A percentile compares a stretch with the other conserved stretches of the same genome.
phyloP scores from a whole-genome alignment of 2,329 filamentous ascomycete genomes.

The Aspergillus neotritici region DNA sequence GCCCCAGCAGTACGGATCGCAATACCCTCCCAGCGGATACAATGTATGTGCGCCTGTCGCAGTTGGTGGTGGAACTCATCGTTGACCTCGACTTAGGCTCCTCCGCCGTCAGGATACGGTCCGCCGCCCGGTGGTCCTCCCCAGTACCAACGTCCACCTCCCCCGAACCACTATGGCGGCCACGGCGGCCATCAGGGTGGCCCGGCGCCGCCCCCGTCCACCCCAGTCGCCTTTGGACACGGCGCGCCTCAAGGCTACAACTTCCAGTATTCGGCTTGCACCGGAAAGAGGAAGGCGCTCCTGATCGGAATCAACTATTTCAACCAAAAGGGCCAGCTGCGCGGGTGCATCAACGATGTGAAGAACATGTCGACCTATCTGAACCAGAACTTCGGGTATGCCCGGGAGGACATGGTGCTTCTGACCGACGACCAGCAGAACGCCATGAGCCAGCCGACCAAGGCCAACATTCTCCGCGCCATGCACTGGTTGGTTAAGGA shows the following conservation, averaged over 20 bases:
- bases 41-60: constrained; percentile 26
- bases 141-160: constrained; percentile 45
- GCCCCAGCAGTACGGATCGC: constrained; percentile 29
- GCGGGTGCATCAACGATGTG: constrained; percentile 95
- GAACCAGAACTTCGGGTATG: constrained; percentile 83
- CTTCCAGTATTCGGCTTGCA: constrained; percentile 90
- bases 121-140: constrained; percentile 32
- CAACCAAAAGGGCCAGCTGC: constrained; percentile 78
- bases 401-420: constrained; percentile 93
- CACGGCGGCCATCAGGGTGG: constrained; percentile 40
- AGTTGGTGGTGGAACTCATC: neutral
- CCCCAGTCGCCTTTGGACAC: constrained; percentile 67
- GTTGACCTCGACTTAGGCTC: constrained; percentile 13
- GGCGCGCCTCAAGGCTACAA: constrained; percentile 75
- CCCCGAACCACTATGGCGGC: constrained; percentile 43
- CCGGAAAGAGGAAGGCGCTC: constrained; percentile 78
- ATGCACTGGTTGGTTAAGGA: constrained; percentile 99
- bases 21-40: constrained; percentile 30
- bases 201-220: constrained; percentile 61
- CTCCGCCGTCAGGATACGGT: constrained; percentile 28
- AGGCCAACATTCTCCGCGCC: constrained; percentile 86
- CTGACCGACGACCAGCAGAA: constrained; percentile 96
- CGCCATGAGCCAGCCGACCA: constrained; percentile 93
- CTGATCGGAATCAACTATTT: constrained; percentile 98
- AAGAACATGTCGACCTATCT: constrained; percentile 94